These are phyloP conservation scores for Willaertia magna DNA, from an alignment of 208 protist species.

Conservation along the genomic window DNA sequence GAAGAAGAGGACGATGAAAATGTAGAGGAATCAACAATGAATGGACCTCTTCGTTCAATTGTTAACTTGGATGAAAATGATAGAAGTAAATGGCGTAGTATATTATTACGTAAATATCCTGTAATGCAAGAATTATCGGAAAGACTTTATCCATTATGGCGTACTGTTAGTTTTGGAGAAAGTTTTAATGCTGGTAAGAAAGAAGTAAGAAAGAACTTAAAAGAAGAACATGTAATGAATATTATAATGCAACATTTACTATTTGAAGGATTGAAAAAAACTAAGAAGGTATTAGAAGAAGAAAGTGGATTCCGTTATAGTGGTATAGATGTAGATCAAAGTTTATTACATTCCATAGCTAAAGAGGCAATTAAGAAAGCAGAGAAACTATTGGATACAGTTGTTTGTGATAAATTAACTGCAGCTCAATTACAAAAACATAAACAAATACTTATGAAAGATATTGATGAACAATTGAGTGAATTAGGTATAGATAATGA, in stretches of 20 bases:
- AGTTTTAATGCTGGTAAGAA: conserved; percentile 1
- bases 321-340: background rate
- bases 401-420: background rate
- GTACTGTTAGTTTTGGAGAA: background rate
- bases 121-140: background rate
- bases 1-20: background rate
- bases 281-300: background rate
- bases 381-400: background rate
- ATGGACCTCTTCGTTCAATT: background rate
- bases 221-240: background rate
- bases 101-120: background rate
- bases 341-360: background rate
- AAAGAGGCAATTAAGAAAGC: background rate
- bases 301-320: background rate
- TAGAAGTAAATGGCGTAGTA: background rate
- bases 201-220: background rate
- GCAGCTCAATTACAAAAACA: background rate
- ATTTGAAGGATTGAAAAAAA: conserved; percentile 11
- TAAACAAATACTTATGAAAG: background rate
- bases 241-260: background rate
- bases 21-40: background rate
- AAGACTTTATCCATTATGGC: conserved; percentile 2
- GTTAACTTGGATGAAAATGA: background rate
- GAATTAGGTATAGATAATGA: background rate
- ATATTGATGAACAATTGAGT: background rate